These are phyloP conservation scores for Annulohypoxylon nitens DNA, from an alignment of 495 filamentous ascomycete genomes.

Conservation along the genomic window DNA sequence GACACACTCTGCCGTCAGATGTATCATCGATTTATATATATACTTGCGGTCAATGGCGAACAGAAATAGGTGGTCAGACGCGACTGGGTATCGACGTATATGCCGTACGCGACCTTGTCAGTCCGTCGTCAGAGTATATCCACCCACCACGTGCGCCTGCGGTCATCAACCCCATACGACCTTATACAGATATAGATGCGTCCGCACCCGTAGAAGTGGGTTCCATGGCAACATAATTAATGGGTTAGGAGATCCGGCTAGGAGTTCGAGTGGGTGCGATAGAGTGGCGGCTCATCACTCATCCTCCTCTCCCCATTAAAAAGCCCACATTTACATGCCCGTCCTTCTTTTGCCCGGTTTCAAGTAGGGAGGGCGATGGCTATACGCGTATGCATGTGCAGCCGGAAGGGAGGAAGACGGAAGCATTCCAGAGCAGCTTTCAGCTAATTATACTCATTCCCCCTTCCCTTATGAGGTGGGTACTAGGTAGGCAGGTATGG, in stretches of 20 bases:
- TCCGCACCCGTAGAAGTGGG: not conserved
- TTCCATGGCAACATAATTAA: conserved; percentile 23
- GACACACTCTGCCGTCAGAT: not conserved
- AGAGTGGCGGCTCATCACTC: not conserved
- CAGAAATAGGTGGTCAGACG: not conserved
- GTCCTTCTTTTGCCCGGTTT: not conserved
- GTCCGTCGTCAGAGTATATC: conserved; percentile 36
- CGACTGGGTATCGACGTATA: conserved; percentile 10
- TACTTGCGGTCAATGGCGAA: not conserved
- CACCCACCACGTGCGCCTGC: conserved; percentile 26
- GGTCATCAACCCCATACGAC: conserved; percentile 30
- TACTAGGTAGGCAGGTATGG: too few species aligned
- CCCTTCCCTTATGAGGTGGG: not conserved
- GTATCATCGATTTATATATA: not conserved
- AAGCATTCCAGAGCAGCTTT: not conserved
- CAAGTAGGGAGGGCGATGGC: not conserved
- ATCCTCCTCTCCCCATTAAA: not conserved
- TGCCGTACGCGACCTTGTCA: conserved; percentile 9
- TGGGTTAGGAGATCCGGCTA: not conserved
- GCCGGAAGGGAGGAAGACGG: not conserved
- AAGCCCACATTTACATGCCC: not conserved
- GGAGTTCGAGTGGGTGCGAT: not conserved
- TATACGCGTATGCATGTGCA: not conserved
- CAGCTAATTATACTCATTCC: not conserved
- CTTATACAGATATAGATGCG: not conserved